Percentiles rank a stretch among this genome's conserved stretches.
These are phyloP conservation scores for Wickerhamiella occidentalis DNA, from an alignment of 805 yeast genomes.

Conservation along the genomic window DNA sequence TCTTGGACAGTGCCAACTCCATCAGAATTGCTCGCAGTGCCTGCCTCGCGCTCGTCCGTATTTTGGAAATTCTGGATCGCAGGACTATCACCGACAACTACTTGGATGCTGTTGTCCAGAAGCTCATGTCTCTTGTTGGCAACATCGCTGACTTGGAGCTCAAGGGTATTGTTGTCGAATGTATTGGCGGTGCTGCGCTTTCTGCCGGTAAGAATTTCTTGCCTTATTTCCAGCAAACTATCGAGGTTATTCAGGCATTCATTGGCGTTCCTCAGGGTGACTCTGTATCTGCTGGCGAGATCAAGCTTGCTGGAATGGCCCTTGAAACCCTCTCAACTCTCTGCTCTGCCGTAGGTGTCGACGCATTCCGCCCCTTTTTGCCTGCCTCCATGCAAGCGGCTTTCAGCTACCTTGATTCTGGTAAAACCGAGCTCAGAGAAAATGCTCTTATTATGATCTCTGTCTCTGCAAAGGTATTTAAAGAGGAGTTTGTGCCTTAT, in stretches of 20 bases:
- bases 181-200: slow-evolving; percentile 93
- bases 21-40: slow-evolving; percentile 82
- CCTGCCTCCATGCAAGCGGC: slow-evolving; percentile 83
- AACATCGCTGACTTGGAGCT: slow-evolving; percentile 43
- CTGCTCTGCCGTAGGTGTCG: slow-evolving; percentile 95
- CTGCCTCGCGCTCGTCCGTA: slow-evolving; percentile 79
- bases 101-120: slow-evolving; percentile 80
- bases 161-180: slow-evolving; percentile 66
- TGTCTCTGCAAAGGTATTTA: slow-evolving; percentile 89
- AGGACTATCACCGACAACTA: slow-evolving; percentile 67
- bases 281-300: slow-evolving; percentile 67
- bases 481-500: slow-evolving; percentile 77
- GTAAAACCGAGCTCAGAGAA: slow-evolving; percentile 79
- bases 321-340: slow-evolving; percentile 88
- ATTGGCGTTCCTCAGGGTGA: slow-evolving; percentile 41
- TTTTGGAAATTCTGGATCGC: slow-evolving; percentile 81
- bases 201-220: slow-evolving; percentile 81
- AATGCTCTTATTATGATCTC: slow-evolving; percentile 88
- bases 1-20: slow-evolving; percentile 75
- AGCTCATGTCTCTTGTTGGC: slow-evolving; percentile 71
- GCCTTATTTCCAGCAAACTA: slow-evolving; percentile 76
- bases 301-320: slow-evolving; percentile 81
- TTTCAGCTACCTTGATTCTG: slow-evolving; percentile 60
- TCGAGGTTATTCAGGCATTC: slow-evolving; percentile 70
- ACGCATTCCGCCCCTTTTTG: slow-evolving; percentile 73